Base-by-base conservation (phyloP, 2,329 filamentous ascomycete species). In the Fusarium fracticaudum region DNA sequence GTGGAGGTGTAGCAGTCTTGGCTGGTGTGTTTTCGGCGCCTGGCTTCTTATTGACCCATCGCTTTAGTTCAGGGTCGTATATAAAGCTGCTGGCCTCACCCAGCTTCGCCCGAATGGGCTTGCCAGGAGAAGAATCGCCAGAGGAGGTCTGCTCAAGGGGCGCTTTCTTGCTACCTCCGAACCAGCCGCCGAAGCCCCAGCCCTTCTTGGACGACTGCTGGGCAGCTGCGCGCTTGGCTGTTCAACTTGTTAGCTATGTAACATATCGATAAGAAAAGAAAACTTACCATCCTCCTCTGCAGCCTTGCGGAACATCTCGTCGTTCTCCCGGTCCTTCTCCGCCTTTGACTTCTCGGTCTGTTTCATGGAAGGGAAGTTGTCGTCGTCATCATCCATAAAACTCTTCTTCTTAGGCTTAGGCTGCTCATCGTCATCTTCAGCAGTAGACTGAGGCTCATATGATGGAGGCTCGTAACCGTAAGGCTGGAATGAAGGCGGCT, bases 11-110 rank as follows among this genome's bases (percentile, higher is more conserved):
- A 3, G 91, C 91, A 53, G 88, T 86, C 72, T 90, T 88, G 7
- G 89, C 85, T 33, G 88, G 85, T 14, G 85, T 84, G 48, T 89
- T 89, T 62, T 93, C 91, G 13, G 90, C 88, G 18, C 92, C 92
- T 17, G 91, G 90, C 81, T 98, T 98, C 86, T 98, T 98, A 86
- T 99, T 98, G 81, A 99, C 88, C 97, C 97, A 99, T 81, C 96
- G 95, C 86, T 97, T 97, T 60, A 98, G 89, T n/a, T 98, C 94
- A 6, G 95, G 93, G 80, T 99, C 96, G 79, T 96, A 99, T 76
- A 96, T 92, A 83, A 99, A 98, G 51, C 91, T 94, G 82, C 91
- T 98, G 79, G 96, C 91, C 82, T 99, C 97, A 70, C 96, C 97
- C 14, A 99, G 89, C 79, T 99, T 99, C 71, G 97, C 96, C 77